These are phyloP conservation scores for Teunomyces aglyptinius DNA, from an alignment of 805 yeast genomes.

Conservation along the genomic window DNA sequence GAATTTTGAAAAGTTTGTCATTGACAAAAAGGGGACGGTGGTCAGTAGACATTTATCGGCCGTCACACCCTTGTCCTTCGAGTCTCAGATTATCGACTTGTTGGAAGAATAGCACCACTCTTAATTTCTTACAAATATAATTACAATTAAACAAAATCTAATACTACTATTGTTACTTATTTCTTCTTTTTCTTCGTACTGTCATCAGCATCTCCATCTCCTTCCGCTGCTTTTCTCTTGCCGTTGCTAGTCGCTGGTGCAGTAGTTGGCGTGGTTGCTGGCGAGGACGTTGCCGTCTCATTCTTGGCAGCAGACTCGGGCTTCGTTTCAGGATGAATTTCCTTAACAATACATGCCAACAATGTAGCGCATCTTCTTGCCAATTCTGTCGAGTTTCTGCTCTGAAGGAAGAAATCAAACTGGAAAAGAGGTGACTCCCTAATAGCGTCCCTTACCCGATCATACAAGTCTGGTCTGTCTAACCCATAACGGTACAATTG, in stretches of 20 bases:
- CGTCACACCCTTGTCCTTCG: constrained; percentile 63
- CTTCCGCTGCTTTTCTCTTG: constrained; percentile 7
- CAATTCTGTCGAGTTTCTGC: constrained; percentile 74
- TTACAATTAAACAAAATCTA: not conserved
- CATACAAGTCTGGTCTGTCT: constrained; percentile 76
- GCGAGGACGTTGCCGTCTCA: not conserved
- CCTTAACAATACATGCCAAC: constrained; percentile 71
- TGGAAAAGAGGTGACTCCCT: constrained; percentile 74
- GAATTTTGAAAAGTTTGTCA: constrained; percentile 77
- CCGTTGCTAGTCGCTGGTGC: constrained; percentile 1
- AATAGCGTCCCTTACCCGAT: constrained; percentile 71
- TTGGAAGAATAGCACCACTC: constrained; percentile 7
- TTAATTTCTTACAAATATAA: not conserved
- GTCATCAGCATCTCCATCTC: constrained; percentile 4
- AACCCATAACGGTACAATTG: constrained; percentile 79
- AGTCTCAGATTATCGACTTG: constrained; percentile 24
- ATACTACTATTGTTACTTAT: not conserved
- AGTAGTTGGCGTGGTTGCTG: constrained; percentile 4
- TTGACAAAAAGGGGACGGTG: constrained; percentile 58
- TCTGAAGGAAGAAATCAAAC: constrained; percentile 83
- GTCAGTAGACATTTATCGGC: constrained; percentile 62
- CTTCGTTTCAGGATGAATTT: constrained; percentile 27
- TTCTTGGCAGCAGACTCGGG: constrained; percentile 2
- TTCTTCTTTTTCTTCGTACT: constrained; percentile 9
- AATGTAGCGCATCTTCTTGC: constrained; percentile 80